A percentile compares a stretch with the other conserved stretches of the same genome.
Evolutionary conservation across 495 filamentous ascomycete genomes (phyloP).

Genomic region (Lindgomyces ingoldianus): DNA sequence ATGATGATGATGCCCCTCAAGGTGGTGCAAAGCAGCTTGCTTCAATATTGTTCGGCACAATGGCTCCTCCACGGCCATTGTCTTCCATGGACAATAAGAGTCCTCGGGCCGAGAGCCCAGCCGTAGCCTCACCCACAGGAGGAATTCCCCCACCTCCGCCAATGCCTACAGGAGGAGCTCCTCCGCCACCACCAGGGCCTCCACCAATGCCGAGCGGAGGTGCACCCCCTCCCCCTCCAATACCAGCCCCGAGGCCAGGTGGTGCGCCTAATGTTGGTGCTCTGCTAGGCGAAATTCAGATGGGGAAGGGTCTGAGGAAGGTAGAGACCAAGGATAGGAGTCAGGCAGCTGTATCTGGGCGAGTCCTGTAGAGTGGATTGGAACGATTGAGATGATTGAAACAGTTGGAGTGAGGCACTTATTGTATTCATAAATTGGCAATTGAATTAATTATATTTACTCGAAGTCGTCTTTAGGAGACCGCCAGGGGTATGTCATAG

Average conservation of each 20-base stretch:
- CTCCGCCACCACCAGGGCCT: conserved; percentile 53
- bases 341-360: conserved; percentile 64
- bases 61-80: conserved; percentile 89
- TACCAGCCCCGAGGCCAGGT: conserved; percentile 40
- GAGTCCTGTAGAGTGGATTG: conserved; percentile 54
- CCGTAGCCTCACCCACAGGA: conserved; percentile 48
- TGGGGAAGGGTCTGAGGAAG: conserved; percentile 75
- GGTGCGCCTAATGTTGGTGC: conserved; percentile 54
- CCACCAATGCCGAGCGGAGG: conserved; percentile 49
- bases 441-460: no score
- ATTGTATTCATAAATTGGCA: no score
- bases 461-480: no score
- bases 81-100: conserved; percentile 74
- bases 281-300: conserved; percentile 77
- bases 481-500: no score
- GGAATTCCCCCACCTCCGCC: conserved; percentile 42
- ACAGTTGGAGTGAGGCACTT: no score
- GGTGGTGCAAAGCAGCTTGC: conserved; percentile 87
- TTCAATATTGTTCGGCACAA: conserved; percentile 89
- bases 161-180: conserved; percentile 37
- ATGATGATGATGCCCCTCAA: conserved; percentile 69
- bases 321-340: conserved; percentile 85
- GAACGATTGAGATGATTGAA: not conserved
- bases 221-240: conserved; percentile 47
- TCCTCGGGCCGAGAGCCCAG: conserved; percentile 36